Evolutionary conservation across 2,329 filamentous ascomycete species (phyloP).

Genomic region (Xylaria sp.): DNA sequence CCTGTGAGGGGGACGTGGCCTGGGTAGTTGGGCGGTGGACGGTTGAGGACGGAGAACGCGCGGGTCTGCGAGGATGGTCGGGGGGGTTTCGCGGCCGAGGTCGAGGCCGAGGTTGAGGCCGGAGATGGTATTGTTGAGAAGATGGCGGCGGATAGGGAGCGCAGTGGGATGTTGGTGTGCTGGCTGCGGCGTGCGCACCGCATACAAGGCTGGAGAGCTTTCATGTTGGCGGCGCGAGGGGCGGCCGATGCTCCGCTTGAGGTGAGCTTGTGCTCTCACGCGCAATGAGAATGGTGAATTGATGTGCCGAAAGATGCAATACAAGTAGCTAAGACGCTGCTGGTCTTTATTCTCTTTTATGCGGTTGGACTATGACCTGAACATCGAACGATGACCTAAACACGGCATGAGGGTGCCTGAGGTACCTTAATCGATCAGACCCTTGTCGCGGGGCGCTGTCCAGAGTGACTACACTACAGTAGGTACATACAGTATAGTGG

Average conservation of each 20-base stretch:
- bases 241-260: slow-evolving; percentile 2
- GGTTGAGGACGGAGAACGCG: slow-evolving; percentile 80
- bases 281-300: too few relatives aligned
- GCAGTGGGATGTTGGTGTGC: not conserved
- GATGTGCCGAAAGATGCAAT: not conserved
- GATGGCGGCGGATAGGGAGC: not conserved
- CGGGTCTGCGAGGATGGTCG: not conserved
- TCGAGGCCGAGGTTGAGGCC: not conserved
- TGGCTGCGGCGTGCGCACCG: slow-evolving; percentile 20
- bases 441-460: too few relatives aligned
- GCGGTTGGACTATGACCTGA: not conserved
- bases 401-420: too few relatives aligned
- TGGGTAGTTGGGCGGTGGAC: slow-evolving; percentile 85
- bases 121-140: slow-evolving; percentile 1
- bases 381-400: slow-evolving; percentile 4
- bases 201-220: slow-evolving; percentile 30
- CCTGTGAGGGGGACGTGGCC: slow-evolving; percentile 88
- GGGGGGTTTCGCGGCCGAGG: not conserved
- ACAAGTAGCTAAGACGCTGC: not conserved
- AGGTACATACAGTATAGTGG: too few relatives aligned
- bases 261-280: not conserved
- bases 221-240: slow-evolving; percentile 29
- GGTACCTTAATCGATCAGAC: too few relatives aligned
- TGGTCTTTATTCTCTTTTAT: not conserved
- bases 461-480: too few relatives aligned